Conservation (phyloP, 495 filamentous ascomycete species). For the Friedmanniomyces simplex region DNA sequence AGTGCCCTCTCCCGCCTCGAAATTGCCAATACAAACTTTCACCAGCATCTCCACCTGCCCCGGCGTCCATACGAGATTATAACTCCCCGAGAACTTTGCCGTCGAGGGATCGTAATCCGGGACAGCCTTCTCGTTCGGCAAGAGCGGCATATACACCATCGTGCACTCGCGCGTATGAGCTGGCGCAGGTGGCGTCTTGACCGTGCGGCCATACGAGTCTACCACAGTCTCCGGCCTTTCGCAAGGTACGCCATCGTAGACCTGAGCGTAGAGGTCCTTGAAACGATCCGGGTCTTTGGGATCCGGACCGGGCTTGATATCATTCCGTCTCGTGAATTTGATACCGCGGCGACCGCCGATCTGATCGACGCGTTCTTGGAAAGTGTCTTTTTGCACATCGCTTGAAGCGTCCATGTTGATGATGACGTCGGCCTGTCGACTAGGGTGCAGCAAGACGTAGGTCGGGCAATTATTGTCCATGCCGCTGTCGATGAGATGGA, state of each 20-base stretch:
- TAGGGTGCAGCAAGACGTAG: conserved; percentile 26
- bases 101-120: conserved; percentile 26
- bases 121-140: conserved; percentile 27
- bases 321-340: conserved; percentile 21
- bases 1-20: conserved; percentile 16
- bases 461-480: conserved; percentile 29
- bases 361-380: conserved; percentile 24
- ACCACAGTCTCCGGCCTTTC: conserved; percentile 21
- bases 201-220: conserved; percentile 5
- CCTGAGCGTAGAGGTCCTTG: conserved; percentile 25
- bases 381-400: conserved; percentile 28
- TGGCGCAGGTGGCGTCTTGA: conserved; percentile 17
- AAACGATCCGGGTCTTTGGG: conserved; percentile 23
- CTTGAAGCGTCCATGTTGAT: conserved; percentile 30
- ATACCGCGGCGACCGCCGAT: conserved; percentile 25
- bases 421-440: conserved; percentile 24
- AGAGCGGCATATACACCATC: conserved; percentile 28
- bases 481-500: conserved; percentile 27
- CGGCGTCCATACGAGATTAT: conserved; percentile 27
- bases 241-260: conserved; percentile 23
- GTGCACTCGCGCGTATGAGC: conserved; percentile 18
- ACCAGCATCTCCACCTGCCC: conserved; percentile 28
- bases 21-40: conserved; percentile 23
- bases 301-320: conserved; percentile 19
- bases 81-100: conserved; percentile 27